These are phyloP conservation scores for Silene noctiflora DNA, from an alignment of 179 eudicot species.

Conservation along the genomic window DNA sequence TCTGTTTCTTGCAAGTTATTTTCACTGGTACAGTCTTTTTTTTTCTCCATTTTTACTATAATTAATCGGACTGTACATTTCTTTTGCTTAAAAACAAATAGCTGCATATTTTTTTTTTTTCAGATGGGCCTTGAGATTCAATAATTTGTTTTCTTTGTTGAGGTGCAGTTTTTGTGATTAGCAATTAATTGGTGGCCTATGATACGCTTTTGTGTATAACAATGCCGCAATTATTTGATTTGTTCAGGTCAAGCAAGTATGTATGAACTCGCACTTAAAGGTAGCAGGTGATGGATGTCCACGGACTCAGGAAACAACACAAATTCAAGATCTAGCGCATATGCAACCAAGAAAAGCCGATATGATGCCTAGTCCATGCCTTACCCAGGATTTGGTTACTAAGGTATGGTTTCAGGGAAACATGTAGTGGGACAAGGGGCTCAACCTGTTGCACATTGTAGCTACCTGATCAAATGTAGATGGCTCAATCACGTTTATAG, in stretches of 20 bases:
- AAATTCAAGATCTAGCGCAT: constrained; percentile 38
- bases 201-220: background rate
- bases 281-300: constrained; percentile 31
- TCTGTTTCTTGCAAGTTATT: no score
- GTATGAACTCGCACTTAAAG: constrained; percentile 26
- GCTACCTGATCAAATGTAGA: background rate
- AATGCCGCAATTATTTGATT: background rate
- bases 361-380: constrained; percentile 52
- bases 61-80: no score
- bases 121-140: background rate
- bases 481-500: background rate
- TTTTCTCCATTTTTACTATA: no score
- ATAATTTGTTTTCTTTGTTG: background rate
- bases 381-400: constrained; percentile 49
- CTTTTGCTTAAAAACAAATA: background rate
- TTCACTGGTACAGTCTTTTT: no score
- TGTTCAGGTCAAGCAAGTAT: constrained; percentile 33
- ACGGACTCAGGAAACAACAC: constrained; percentile 30
- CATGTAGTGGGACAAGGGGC: background rate
- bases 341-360: constrained; percentile 58
- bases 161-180: background rate
- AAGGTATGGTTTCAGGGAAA: constrained; percentile 46
- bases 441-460: background rate
- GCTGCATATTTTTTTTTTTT: background rate
- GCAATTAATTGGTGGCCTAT: constrained; percentile 8